Conservation (phyloP, 441 rosid genomes). For the Gossypium davidsonii region DNA sequence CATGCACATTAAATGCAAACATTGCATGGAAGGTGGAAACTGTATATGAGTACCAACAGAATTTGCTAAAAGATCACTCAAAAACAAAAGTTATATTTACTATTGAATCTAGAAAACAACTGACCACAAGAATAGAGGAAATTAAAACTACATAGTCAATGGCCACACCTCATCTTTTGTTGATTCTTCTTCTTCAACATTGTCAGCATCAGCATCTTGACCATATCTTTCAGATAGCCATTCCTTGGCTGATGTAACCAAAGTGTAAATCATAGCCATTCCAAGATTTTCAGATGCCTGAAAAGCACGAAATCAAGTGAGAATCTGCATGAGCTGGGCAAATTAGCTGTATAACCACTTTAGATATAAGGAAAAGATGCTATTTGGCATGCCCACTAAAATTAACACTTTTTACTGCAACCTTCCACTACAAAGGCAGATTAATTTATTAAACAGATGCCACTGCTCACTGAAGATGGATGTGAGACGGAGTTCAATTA, state of each 20-base stretch:
- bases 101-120: slow-evolving; percentile 13
- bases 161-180: slow-evolving; percentile 76
- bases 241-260: slow-evolving; percentile 85
- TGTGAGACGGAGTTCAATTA: background rate
- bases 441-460: background rate
- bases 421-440: background rate
- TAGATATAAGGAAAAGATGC: background rate
- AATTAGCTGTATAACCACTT: slow-evolving; percentile 3
- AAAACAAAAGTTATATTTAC: background rate
- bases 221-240: slow-evolving; percentile 83
- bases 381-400: background rate
- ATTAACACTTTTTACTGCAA: background rate
- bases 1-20: background rate
- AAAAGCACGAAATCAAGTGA: slow-evolving; percentile 16
- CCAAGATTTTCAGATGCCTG: slow-evolving; percentile 95
- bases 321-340: slow-evolving; percentile 5
- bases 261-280: slow-evolving; percentile 92
- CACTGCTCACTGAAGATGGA: background rate
- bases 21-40: background rate
- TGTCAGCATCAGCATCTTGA: slow-evolving; percentile 43
- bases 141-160: slow-evolving; percentile 8
- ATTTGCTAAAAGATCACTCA: background rate
- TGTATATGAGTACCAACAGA: background rate
- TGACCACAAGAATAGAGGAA: background rate
- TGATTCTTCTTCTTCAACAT: slow-evolving; percentile 46